phyloP scores from a whole-genome alignment of 2,329 filamentous ascomycete genomes.

The Diaporthe velutina region DNA sequence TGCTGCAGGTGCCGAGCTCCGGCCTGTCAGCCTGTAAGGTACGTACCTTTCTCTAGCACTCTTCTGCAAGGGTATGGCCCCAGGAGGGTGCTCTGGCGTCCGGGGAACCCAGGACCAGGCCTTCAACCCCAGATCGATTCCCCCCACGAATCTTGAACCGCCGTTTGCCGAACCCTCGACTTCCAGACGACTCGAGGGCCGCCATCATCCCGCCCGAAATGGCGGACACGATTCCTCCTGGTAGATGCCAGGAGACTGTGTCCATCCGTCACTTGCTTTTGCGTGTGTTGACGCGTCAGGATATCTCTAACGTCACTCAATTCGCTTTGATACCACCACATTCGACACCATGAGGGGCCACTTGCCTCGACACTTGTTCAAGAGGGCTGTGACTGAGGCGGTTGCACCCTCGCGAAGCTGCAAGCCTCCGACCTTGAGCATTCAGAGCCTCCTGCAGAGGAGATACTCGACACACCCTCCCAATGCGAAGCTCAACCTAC shows the following conservation, averaged over 20 bases:
- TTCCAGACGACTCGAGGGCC: slow-evolving; percentile 21
- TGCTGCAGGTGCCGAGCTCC: slow-evolving; percentile 31
- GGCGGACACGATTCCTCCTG: slow-evolving; percentile 12
- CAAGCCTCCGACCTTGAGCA: slow-evolving; percentile 37
- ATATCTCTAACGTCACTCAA: not conserved
- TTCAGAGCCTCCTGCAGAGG: slow-evolving; percentile 39
- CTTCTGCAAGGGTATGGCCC: not conserved
- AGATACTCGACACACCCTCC: slow-evolving; percentile 69
- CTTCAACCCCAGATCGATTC: slow-evolving; percentile 10
- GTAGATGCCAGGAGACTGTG: slow-evolving; percentile 19
- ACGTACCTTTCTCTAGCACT: not conserved
- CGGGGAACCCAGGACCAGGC: not conserved
- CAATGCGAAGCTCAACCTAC: slow-evolving; percentile 81
- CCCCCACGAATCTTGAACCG: slow-evolving; percentile 31
- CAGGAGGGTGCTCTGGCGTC: not conserved
- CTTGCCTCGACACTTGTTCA: slow-evolving; percentile 34
- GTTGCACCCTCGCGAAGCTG: slow-evolving; percentile 33
- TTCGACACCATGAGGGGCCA: slow-evolving; percentile 26
- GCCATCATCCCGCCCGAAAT: slow-evolving; percentile 8
- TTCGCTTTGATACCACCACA: not conserved
- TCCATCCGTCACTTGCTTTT: not conserved
- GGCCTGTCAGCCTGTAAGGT: slow-evolving; percentile 12
- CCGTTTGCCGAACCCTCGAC: slow-evolving; percentile 24
- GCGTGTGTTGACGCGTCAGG: not conserved
- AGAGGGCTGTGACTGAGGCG: slow-evolving; percentile 35